Evolutionary conservation across 2,329 filamentous ascomycete genomes (phyloP).

Genomic region (Ceratocystis huliohia): DNA sequence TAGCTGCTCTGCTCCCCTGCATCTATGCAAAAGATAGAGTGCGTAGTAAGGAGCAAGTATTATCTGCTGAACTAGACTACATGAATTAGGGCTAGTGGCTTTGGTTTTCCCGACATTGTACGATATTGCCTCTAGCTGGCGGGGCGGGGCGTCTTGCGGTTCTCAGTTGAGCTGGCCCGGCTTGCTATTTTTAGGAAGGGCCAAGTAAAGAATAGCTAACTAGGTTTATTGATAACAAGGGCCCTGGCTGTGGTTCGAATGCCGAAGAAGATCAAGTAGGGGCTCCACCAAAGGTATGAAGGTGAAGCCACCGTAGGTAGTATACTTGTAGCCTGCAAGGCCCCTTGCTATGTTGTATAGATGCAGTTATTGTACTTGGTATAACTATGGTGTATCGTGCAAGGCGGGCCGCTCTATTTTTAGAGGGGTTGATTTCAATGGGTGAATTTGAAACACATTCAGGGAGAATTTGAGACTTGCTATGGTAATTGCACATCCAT

Average conservation of each 20-base stretch:
- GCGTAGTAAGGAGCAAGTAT: no score
- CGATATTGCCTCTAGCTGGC: no score
- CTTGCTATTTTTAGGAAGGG: not conserved
- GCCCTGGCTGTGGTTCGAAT: not conserved
- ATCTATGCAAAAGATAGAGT: not conserved
- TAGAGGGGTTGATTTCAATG: not conserved
- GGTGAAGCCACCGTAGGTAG: not conserved
- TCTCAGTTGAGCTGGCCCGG: not conserved
- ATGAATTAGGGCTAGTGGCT: no score
- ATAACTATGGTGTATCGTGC: not conserved
- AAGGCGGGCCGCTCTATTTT: slow-evolving; percentile 1
- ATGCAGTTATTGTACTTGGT: not conserved
- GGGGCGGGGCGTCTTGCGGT: no score
- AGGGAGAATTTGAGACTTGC: not conserved
- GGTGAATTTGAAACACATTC: not conserved
- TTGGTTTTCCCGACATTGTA: no score
- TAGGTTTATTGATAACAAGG: not conserved
- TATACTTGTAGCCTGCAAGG: not conserved
- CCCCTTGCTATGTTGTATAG: no score
- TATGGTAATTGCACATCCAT: not conserved
- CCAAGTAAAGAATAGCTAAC: not conserved
- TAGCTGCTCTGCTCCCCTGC: not conserved
- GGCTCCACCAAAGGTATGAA: not conserved
- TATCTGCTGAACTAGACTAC: no score
- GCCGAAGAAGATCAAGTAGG: not conserved